Percentiles rank a stretch among this genome's conserved stretches.
phyloP scores from a whole-genome alignment of 371 early-diverging fungal species.

The Mucor mucedo region DNA sequence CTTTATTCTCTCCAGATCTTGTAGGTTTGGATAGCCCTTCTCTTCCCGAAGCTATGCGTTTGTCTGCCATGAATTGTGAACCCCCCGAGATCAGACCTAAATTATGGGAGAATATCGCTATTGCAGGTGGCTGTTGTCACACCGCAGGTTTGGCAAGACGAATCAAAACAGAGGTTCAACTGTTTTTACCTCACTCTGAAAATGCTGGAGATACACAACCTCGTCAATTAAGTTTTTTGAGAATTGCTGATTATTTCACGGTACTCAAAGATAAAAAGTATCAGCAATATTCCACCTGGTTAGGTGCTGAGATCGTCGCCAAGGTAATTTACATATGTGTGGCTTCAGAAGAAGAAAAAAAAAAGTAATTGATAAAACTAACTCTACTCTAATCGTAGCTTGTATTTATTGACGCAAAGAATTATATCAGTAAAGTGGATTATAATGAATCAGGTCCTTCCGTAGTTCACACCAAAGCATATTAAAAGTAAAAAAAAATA shows the following conservation, averaged over 20 bases:
- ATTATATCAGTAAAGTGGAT: conserved; percentile 80
- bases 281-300: conserved; percentile 64
- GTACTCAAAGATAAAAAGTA: conserved; percentile 68
- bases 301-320: conserved; percentile 81
- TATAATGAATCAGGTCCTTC: conserved; percentile 83
- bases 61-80: conserved; percentile 73
- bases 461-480: conserved; percentile 67
- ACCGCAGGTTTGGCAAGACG: conserved; percentile 47
- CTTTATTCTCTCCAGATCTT: conserved; percentile 67
- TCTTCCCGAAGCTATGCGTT: conserved; percentile 68
- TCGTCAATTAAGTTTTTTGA: conserved; percentile 70
- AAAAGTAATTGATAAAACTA: no score
- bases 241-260: conserved; percentile 81
- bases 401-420: conserved; percentile 70
- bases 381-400: conserved; percentile 43
- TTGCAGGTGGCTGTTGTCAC: conserved; percentile 71
- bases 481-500: conserved; percentile 24
- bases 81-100: conserved; percentile 73
- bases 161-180: conserved; percentile 62
- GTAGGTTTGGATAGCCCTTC: conserved; percentile 47
- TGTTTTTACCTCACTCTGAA: conserved; percentile 68
- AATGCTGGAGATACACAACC: conserved; percentile 80
- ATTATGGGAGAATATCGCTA: conserved; percentile 82
- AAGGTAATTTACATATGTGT: conserved; percentile 58
- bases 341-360: no score